Evolutionary conservation across 1,139 yeast genomes (phyloP).

Genomic region (Kodamaea sp.): DNA sequence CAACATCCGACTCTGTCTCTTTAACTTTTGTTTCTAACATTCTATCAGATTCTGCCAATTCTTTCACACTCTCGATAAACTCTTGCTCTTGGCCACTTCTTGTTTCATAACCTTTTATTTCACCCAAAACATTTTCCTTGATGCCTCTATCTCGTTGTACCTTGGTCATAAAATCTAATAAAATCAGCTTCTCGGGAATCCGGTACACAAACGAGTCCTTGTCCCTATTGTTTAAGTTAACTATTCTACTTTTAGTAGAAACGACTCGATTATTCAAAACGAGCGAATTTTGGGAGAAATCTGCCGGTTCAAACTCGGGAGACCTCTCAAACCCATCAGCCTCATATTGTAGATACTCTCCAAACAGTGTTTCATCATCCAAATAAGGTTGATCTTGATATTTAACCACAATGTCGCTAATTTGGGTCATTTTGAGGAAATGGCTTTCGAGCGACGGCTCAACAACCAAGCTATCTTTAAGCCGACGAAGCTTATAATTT

Average conservation of each 20-base stretch:
- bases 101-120: constrained; percentile 23
- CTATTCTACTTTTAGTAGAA: no score
- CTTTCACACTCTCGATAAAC: no score
- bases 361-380: constrained; percentile 13
- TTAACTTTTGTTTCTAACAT: constrained; percentile 17
- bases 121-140: constrained; percentile 25
- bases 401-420: constrained; percentile 59
- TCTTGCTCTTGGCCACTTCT: constrained; percentile 1
- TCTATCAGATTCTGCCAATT: no score
- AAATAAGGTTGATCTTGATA: constrained; percentile 18
- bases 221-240: constrained; percentile 3
- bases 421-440: constrained; percentile 35
- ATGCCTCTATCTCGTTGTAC: constrained; percentile 25
- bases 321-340: constrained; percentile 25
- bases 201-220: constrained; percentile 50
- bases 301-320: no score
- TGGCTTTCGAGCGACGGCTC: constrained; percentile 43
- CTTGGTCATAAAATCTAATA: constrained; percentile 67
- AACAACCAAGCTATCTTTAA: constrained; percentile 51
- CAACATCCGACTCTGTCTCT: constrained; percentile 25
- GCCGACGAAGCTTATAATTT: constrained; percentile 33
- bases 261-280: constrained; percentile 19
- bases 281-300: no score
- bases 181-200: constrained; percentile 68
- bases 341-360: constrained; percentile 10